Conservation (phyloP, 176 grass and related monocot species). For the Microstegium vimineum region DNA sequence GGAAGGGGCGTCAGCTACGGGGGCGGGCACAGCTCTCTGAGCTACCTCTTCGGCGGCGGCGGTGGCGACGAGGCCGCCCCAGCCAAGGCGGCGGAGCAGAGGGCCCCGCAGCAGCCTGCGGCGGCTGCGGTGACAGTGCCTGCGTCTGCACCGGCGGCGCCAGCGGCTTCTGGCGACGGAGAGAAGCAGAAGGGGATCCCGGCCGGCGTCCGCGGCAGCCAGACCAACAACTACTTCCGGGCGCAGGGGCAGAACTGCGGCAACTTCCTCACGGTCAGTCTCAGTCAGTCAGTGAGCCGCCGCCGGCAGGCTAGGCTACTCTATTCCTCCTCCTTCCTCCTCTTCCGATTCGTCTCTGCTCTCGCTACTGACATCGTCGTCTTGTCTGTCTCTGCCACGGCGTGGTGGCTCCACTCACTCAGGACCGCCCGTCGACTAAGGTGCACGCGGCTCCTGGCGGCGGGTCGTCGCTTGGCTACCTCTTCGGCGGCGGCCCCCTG, state of each 20-base stretch:
- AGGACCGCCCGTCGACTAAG: conserved; percentile 73
- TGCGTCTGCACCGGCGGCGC: not conserved
- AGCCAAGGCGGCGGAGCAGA: conserved; percentile 33
- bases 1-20: conserved; percentile 55
- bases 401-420: not conserved
- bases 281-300: not conserved
- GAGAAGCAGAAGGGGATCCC: conserved; percentile 40
- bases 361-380: too few species aligned
- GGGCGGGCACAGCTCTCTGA: conserved; percentile 69
- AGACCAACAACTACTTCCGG: conserved; percentile 66
- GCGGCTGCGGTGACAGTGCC: not conserved
- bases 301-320: not conserved
- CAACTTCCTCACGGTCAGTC: conserved; percentile 74
- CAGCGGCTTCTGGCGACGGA: too few species aligned
- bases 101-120: not conserved
- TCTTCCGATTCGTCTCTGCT: too few species aligned
- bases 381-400: too few species aligned
- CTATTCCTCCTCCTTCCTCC: not conserved
- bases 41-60: conserved; percentile 63
- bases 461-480: conserved; percentile 53
- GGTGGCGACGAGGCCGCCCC: conserved; percentile 24
- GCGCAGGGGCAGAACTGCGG: conserved; percentile 62
- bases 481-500: conserved; percentile 43
- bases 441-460: conserved; percentile 67
- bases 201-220: conserved; percentile 42